A percentile compares a stretch with the other conserved stretches of the same genome.
Evolutionary conservation across 2,329 filamentous ascomycete genomes (phyloP).

Genomic region (Aspergillus novoparasiticus): DNA sequence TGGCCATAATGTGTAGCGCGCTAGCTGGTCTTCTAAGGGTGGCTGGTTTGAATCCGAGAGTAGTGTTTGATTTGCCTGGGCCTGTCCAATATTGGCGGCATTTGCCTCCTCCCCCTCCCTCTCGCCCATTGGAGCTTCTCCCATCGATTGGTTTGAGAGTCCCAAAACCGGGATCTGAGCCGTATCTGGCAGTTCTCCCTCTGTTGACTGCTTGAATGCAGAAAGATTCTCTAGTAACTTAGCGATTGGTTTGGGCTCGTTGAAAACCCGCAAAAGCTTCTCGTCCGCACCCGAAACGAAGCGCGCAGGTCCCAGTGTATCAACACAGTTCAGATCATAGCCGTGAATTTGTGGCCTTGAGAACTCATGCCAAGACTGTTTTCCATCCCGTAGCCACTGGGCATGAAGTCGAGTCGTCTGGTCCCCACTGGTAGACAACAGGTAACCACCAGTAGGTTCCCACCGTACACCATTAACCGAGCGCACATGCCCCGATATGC

Average conservation of each 20-base stretch:
- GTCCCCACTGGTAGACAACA: constrained; percentile 86
- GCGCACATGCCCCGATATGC: constrained; percentile 80
- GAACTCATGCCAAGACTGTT: constrained; percentile 87
- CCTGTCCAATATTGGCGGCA: constrained; percentile 31
- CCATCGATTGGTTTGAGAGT: constrained; percentile 90
- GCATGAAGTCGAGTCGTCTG: constrained; percentile 90
- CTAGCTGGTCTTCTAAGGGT: constrained; percentile 85
- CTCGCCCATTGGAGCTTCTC: constrained; percentile 38
- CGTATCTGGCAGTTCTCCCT: constrained; percentile 70
- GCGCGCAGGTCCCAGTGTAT: constrained; percentile 68
- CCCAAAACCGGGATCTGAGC: constrained; percentile 95
- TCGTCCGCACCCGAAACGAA: constrained; percentile 97
- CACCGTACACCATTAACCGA: constrained; percentile 82
- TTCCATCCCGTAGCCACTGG: constrained; percentile 64
- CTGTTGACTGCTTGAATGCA: constrained; percentile 53
- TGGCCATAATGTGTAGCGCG: constrained; percentile 90
- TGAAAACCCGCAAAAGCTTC: constrained; percentile 95
- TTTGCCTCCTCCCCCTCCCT: constrained; percentile 47
- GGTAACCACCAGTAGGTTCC: constrained; percentile 78
- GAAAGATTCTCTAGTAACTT: constrained; percentile 70
- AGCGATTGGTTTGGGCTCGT: constrained; percentile 82
- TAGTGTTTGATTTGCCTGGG: constrained; percentile 23
- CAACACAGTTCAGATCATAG: constrained; percentile 95
- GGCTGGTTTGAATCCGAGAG: constrained; percentile 67
- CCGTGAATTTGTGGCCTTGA: constrained; percentile 95